Evolutionary conservation across 2,329 filamentous ascomycete species (phyloP).

Genomic region (Apiospora pterosperma): DNA sequence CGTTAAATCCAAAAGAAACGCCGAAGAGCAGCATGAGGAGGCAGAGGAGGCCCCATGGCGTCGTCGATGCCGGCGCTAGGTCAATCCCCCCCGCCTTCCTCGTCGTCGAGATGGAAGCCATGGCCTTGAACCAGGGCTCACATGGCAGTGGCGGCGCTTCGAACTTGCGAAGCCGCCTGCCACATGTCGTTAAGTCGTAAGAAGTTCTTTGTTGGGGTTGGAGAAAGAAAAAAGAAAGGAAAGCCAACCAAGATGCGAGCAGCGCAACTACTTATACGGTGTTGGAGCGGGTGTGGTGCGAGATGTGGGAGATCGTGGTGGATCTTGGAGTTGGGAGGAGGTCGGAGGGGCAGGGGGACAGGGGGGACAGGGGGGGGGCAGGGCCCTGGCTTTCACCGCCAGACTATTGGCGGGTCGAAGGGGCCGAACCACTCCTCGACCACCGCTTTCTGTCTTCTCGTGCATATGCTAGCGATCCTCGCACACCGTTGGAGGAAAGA

Average conservation of each 20-base stretch:
- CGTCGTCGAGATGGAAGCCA: not conserved
- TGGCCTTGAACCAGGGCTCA: not conserved
- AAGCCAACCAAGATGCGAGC: not conserved
- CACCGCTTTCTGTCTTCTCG: not conserved
- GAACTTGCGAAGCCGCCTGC: slow-evolving; percentile 1
- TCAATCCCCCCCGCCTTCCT: not conserved
- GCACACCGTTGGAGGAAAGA: not conserved
- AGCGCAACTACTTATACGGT: not conserved
- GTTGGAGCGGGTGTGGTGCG: not conserved
- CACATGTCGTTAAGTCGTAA: not conserved
- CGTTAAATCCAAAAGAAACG: not conserved
- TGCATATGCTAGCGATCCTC: not conserved
- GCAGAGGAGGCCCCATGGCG: not conserved
- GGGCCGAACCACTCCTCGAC: not conserved
- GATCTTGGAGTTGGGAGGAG: not conserved
- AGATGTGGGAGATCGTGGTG: not conserved
- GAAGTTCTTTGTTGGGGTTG: not conserved
- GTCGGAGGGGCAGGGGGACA: not conserved
- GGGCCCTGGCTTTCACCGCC: not conserved
- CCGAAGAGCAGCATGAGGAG: not conserved
- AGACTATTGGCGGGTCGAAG: not conserved
- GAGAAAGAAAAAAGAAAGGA: not conserved
- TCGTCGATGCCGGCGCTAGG: not conserved
- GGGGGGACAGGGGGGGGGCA: not conserved
- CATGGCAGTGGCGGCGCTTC: slow-evolving; percentile 1